phyloP scores from a whole-genome alignment of 345 rosid species.

The Eucalyptus curtisii region DNA sequence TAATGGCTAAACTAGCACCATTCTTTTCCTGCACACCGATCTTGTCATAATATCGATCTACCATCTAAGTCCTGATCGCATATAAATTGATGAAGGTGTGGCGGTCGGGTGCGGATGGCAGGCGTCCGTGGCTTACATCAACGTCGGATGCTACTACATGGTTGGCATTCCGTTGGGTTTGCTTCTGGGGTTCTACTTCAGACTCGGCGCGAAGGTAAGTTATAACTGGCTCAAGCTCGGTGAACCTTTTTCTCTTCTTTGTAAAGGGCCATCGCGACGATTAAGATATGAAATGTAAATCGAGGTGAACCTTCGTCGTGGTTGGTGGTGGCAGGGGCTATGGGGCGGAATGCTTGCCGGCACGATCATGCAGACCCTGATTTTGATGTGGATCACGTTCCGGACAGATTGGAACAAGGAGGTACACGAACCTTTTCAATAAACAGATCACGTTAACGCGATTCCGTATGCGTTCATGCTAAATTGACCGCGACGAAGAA shows the following conservation, averaged over 20 bases:
- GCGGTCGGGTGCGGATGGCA: constrained; percentile 93
- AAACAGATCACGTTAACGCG: background rate
- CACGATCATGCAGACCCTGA: constrained; percentile 43
- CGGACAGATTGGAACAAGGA: constrained; percentile 60
- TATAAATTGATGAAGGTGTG: constrained; percentile 26
- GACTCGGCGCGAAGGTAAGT: constrained; percentile 53
- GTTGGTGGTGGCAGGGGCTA: constrained; percentile 29
- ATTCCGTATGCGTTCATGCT: background rate
- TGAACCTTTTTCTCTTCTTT: background rate
- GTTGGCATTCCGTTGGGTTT: constrained; percentile 57
- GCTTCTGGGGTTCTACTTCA: constrained; percentile 51
- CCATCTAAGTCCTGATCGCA: background rate
- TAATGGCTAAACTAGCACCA: background rate
- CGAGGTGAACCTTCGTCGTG: background rate
- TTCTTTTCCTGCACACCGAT: background rate
- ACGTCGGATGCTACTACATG: constrained; percentile 57
- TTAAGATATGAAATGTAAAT: background rate
- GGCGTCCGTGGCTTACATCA: constrained; percentile 59
- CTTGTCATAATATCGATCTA: background rate
- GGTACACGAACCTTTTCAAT: background rate
- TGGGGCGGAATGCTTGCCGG: constrained; percentile 74
- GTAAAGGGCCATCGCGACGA: background rate
- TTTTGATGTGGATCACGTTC: constrained; percentile 46
- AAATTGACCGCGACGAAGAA: background rate
- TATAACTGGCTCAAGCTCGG: background rate